phyloP scores from a whole-genome alignment of 306 rosid species.

The Cajanus cajan region DNA sequence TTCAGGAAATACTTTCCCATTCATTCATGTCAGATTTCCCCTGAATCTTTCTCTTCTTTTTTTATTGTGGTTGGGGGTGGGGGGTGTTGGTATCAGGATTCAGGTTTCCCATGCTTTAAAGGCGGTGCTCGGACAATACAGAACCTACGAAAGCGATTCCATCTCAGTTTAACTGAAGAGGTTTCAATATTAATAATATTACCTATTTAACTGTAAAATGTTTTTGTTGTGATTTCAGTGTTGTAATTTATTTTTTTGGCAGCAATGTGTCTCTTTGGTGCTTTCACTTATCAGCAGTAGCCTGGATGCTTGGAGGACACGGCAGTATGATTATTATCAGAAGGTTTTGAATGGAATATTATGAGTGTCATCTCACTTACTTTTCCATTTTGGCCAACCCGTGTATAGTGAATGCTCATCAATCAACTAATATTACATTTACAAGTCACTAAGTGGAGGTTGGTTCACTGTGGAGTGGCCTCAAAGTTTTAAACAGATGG shows the following conservation, averaged over 20 bases:
- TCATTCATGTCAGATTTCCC: conserved; percentile 4
- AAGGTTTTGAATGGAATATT: conserved; percentile 94
- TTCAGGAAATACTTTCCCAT: not conserved
- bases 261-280: conserved; percentile 99
- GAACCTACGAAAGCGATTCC: conserved; percentile 92
- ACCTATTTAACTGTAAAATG: not conserved
- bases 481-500: conserved; percentile 31
- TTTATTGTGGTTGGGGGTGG: too few species aligned
- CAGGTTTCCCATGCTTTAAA: conserved; percentile 97
- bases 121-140: conserved; percentile 96
- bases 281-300: conserved; percentile 97
- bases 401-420: conserved; percentile 30
- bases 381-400: conserved; percentile 41
- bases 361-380: conserved; percentile 49
- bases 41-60: conserved; percentile 24
- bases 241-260: conserved; percentile 26
- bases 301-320: conserved; percentile 98
- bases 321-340: conserved; percentile 99
- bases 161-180: conserved; percentile 96
- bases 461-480: conserved; percentile 43
- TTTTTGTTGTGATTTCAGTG: conserved; percentile 26
- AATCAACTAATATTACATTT: conserved; percentile 27
- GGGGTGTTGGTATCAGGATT: conserved; percentile 63
- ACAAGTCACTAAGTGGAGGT: conserved; percentile 24
- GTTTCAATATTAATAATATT: conserved; percentile 42